A percentile compares a stretch with the other conserved stretches of the same genome.
Conservation (phyloP, 257 asterid genomes). For the Rehmannia glutinosa region DNA sequence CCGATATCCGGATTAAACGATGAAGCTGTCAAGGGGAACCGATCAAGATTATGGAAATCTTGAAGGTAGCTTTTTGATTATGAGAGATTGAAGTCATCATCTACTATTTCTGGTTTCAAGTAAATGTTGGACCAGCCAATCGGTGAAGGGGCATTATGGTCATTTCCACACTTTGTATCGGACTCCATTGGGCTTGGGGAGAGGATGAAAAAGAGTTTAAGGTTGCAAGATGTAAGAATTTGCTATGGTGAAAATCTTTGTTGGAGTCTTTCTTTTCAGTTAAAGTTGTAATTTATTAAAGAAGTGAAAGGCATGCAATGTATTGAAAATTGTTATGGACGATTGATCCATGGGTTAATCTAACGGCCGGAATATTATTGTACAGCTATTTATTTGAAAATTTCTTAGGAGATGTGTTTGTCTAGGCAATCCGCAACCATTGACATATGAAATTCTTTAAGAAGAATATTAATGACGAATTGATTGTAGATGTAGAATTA, state of each 20-base stretch:
- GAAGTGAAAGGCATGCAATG: constrained; percentile 38
- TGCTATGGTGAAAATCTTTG: constrained; percentile 18
- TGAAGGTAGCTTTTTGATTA: constrained; percentile 41
- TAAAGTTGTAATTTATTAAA: constrained; percentile 27
- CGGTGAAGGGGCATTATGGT: constrained; percentile 11
- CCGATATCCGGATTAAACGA: constrained; percentile 33
- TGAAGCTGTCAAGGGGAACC: constrained; percentile 22
- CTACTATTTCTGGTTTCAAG: constrained; percentile 35
- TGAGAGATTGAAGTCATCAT: constrained; percentile 35
- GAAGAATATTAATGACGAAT: constrained; percentile 20
- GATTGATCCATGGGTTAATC: constrained; percentile 25
- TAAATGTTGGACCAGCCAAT: constrained; percentile 26
- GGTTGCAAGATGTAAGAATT: constrained; percentile 13
- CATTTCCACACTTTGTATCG: constrained; percentile 10
- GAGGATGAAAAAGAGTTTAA: no score
- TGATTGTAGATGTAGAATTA: constrained; percentile 4
- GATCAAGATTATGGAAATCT: constrained; percentile 54
- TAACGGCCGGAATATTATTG: constrained; percentile 13
- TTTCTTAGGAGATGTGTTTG: no score
- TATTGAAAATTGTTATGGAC: constrained; percentile 18
- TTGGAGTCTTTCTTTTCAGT: constrained; percentile 30
- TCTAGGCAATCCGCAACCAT: no score
- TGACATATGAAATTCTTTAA: no score
- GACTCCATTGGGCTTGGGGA: constrained; percentile 43
- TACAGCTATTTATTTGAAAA: not conserved